These are phyloP conservation scores for Diaporthe sp. DNA, from an alignment of 2,329 filamentous ascomycete genomes.

Conservation along the genomic window DNA sequence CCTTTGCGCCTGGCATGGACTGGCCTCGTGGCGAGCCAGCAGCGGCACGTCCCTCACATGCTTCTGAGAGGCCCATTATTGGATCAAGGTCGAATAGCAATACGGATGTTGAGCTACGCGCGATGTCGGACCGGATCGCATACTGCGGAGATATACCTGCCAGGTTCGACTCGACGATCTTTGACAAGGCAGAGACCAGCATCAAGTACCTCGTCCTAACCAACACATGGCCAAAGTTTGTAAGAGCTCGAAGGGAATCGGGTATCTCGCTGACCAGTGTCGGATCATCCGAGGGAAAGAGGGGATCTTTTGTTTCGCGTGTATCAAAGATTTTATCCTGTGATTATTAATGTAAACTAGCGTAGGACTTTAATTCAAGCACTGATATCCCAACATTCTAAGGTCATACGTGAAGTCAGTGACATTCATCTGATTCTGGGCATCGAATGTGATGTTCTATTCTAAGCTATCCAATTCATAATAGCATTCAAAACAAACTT, in stretches of 20 bases:
- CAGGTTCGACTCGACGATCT: conserved; percentile 64
- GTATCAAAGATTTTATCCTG: conserved; percentile 23
- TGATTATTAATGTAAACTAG: conserved; percentile 18
- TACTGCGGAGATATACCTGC: conserved; percentile 60
- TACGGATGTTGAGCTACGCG: conserved; percentile 20
- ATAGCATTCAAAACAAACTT: too few species aligned
- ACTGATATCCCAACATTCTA: neutral
- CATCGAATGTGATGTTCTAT: too few species aligned
- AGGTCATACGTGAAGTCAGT: neutral
- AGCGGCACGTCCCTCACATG: conserved; percentile 7
- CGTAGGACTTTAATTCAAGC: neutral
- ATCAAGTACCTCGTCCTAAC: conserved; percentile 77
- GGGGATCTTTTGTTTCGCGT: neutral
- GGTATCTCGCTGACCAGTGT: conserved; percentile 7
- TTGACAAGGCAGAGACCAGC: conserved; percentile 69
- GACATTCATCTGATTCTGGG: neutral
- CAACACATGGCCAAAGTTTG: conserved; percentile 75
- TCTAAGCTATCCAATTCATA: neutral
- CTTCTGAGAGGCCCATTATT: conserved; percentile 4
- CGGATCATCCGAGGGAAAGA: neutral
- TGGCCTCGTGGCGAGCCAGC: conserved; percentile 35
- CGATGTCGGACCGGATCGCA: neutral
- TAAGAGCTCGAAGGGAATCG: conserved; percentile 43
- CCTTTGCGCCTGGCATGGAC: conserved; percentile 50
- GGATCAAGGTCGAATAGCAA: conserved; percentile 35